Evolutionary conservation across 768 basidiomycete genomes (phyloP).

Genomic region (Cyathus striatus): DNA sequence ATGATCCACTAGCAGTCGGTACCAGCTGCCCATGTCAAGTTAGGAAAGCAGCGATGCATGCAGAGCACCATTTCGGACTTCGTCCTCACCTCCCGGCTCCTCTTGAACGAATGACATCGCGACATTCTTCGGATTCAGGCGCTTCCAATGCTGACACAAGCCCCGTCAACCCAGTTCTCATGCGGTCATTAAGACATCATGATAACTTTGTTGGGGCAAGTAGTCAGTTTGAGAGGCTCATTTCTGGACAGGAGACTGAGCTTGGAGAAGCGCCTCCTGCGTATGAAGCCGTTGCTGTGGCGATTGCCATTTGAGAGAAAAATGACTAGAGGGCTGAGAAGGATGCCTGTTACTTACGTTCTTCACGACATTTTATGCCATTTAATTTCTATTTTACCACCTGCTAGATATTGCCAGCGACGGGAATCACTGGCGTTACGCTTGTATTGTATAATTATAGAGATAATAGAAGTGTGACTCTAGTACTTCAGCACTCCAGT

Average conservation of each 20-base stretch:
- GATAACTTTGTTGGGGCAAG: slow-evolving; percentile 38
- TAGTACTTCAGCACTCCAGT: no score
- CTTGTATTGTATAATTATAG: no score
- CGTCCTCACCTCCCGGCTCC: slow-evolving; percentile 9
- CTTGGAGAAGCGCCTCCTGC: slow-evolving; percentile 81
- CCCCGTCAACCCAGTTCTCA: slow-evolving; percentile 22
- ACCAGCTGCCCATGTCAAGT: slow-evolving; percentile 45
- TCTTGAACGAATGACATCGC: slow-evolving; percentile 25
- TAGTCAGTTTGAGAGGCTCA: slow-evolving; percentile 68
- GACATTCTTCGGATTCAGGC: slow-evolving; percentile 27
- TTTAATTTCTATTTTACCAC: no score
- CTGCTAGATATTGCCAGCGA: no score
- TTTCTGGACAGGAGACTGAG: slow-evolving; percentile 79
- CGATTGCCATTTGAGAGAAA: no score
- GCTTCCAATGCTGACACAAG: slow-evolving; percentile 30
- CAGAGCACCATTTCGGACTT: slow-evolving; percentile 4
- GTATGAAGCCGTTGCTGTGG: slow-evolving; percentile 34
- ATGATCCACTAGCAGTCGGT: slow-evolving; percentile 23
- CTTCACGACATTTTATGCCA: no score
- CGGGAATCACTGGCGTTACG: no score
- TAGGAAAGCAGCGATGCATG: slow-evolving; percentile 7
- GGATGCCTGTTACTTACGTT: no score
- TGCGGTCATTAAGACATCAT: slow-evolving; percentile 21
- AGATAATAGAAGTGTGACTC: no score
- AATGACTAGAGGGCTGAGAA: no score